These are phyloP conservation scores for Chrysoporthe austroafricana DNA, from an alignment of 2,329 filamentous ascomycete genomes.

Conservation along the genomic window DNA sequence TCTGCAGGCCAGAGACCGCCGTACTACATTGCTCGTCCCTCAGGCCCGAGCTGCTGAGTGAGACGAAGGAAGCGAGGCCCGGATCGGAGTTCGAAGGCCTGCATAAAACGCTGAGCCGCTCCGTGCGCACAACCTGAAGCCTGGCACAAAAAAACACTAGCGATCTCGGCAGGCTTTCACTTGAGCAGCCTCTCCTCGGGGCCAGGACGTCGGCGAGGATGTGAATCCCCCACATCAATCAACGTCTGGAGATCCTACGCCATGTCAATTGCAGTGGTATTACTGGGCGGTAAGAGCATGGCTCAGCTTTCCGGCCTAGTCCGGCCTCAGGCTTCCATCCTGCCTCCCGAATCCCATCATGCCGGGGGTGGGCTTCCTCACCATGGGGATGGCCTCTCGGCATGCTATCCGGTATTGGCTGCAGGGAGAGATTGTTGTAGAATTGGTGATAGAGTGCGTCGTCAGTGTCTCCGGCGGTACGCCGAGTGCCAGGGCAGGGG, in stretches of 20 bases:
- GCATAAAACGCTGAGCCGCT: neutral
- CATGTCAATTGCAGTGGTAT: neutral
- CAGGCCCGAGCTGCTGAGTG: neutral
- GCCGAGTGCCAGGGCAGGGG: neutral
- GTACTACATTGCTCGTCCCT: neutral
- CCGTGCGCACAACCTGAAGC: neutral
- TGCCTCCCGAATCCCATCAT: neutral
- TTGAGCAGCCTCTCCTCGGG: neutral
- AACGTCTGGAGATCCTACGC: neutral
- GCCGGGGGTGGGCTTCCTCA: neutral
- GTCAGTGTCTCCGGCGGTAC: neutral
- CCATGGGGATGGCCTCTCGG: neutral
- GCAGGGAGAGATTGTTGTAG: neutral
- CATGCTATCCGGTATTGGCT: too few relatives aligned
- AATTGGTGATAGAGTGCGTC: neutral
- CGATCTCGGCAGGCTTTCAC: too few relatives aligned
- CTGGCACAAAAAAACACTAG: too few relatives aligned
- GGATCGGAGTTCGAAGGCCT: neutral
- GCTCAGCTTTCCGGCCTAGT: neutral
- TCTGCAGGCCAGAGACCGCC: neutral
- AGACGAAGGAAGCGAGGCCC: neutral
- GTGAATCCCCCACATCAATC: neutral
- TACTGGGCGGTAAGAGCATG: neutral
- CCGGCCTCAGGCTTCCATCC: neutral
- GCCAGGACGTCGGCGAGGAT: neutral